These are phyloP conservation scores for Dendryphion nanum DNA, from an alignment of 2,329 filamentous ascomycete genomes.

Conservation along the genomic window DNA sequence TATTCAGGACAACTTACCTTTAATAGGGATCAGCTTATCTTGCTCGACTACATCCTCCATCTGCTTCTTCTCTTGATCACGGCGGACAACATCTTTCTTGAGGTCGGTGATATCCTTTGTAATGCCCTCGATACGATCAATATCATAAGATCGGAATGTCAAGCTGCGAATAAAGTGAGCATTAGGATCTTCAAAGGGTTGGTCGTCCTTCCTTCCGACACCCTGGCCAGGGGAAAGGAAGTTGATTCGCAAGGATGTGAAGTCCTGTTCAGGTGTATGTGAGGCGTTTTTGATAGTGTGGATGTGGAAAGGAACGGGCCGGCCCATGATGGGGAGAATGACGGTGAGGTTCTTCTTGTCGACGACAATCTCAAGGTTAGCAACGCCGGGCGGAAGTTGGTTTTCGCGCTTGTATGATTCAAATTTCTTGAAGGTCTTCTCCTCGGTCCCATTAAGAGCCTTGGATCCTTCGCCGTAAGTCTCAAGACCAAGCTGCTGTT, in stretches of 20 bases:
- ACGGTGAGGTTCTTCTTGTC: conserved; percentile 88
- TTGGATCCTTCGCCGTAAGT: conserved; percentile 83
- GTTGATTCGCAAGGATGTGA: conserved; percentile 92
- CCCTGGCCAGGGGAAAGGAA: conserved; percentile 96
- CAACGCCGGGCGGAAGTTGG: conserved; percentile 78
- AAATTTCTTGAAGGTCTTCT: conserved; percentile 98
- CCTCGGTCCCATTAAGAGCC: conserved; percentile 82
- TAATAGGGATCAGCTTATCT: conserved; percentile 91
- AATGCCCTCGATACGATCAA: conserved; percentile 85
- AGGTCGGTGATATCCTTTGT: conserved; percentile 92
- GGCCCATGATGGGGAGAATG: conserved; percentile 93
- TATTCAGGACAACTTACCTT: conserved; percentile 62
- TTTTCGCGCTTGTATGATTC: conserved; percentile 99
- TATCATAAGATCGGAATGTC: conserved; percentile 89
- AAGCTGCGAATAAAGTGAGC: conserved; percentile 95
- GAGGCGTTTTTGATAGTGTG: conserved; percentile 98
- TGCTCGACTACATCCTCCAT: conserved; percentile 99
- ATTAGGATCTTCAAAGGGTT: conserved; percentile 93
- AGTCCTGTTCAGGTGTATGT: conserved; percentile 94
- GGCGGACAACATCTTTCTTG: conserved; percentile 87
- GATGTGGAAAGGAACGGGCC: conserved; percentile 97
- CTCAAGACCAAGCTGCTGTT: conserved; percentile 82
- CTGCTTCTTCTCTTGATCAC: conserved; percentile 98
- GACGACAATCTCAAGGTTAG: conserved; percentile 84
- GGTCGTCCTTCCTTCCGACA: conserved; percentile 94